These are phyloP conservation scores for Agrocybe pediades DNA, from an alignment of 768 basidiomycete genomes.

Conservation along the genomic window DNA sequence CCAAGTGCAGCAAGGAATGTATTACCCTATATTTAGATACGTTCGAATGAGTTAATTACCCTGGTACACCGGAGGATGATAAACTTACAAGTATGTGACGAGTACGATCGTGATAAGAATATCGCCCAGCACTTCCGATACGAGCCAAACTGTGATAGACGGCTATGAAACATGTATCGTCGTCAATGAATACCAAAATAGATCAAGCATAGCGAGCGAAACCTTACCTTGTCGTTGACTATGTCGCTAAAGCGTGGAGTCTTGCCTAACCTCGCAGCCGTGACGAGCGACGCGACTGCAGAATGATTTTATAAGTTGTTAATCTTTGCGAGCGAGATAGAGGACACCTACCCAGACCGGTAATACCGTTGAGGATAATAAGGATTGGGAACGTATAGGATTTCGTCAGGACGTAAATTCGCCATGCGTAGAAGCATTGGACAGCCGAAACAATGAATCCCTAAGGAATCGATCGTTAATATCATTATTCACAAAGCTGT, in stretches of 20 bases:
- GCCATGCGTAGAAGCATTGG: slow-evolving; percentile 47
- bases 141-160: slow-evolving; percentile 38
- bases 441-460: slow-evolving; percentile 43
- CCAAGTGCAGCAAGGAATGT: too few species aligned
- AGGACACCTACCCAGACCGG: slow-evolving; percentile 18
- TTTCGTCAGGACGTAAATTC: slow-evolving; percentile 26
- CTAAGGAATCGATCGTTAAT: slow-evolving; percentile 21
- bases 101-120: slow-evolving; percentile 42
- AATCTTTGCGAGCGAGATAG: background rate
- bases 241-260: slow-evolving; percentile 23
- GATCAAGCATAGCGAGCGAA: background rate
- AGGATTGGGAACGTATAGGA: slow-evolving; percentile 16
- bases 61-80: background rate
- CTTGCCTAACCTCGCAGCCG: slow-evolving; percentile 20
- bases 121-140: slow-evolving; percentile 41
- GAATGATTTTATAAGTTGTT: background rate
- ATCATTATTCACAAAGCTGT: background rate
- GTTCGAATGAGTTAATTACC: background rate
- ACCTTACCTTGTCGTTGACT: slow-evolving; percentile 23
- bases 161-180: background rate
- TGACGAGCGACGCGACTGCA: slow-evolving; percentile 24
- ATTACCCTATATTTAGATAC: too few species aligned
- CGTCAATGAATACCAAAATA: background rate
- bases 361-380: slow-evolving; percentile 14
- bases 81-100: slow-evolving; percentile 42